These are phyloP conservation scores for Cucurbita maxima DNA, from an alignment of 306 rosid genomes.

Conservation along the genomic window DNA sequence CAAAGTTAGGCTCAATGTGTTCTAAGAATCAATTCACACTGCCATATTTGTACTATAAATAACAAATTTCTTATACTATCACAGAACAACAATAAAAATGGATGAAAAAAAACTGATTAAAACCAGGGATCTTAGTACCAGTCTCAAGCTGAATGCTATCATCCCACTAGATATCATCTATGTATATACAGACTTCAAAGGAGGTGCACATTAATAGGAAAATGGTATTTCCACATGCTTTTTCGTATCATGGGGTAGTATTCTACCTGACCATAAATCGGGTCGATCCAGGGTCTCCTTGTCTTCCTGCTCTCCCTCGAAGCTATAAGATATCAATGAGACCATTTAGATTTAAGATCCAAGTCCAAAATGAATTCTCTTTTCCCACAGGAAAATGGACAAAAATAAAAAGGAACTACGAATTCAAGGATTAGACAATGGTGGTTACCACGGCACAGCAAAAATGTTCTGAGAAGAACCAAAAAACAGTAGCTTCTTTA, in stretches of 20 bases:
- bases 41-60: background rate
- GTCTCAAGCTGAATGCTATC: background rate
- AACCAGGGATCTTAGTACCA: background rate
- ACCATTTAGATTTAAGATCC: conserved; percentile 5
- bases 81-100: background rate
- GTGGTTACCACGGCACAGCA: background rate
- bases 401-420: background rate
- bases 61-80: background rate
- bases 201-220: background rate
- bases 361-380: conserved; percentile 2
- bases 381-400: background rate
- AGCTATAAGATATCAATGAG: conserved; percentile 38
- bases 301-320: conserved; percentile 99
- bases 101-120: background rate
- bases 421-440: background rate
- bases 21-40: background rate
- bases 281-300: conserved; percentile 98
- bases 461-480: too few relatives aligned
- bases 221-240: background rate
- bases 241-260: background rate
- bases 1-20: background rate
- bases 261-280: conserved; percentile 95
- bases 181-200: background rate
- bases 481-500: too few relatives aligned
- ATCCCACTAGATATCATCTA: background rate